Conservation (phyloP, 2,329 filamentous ascomycete species). For the Metarhizium sp. region DNA sequence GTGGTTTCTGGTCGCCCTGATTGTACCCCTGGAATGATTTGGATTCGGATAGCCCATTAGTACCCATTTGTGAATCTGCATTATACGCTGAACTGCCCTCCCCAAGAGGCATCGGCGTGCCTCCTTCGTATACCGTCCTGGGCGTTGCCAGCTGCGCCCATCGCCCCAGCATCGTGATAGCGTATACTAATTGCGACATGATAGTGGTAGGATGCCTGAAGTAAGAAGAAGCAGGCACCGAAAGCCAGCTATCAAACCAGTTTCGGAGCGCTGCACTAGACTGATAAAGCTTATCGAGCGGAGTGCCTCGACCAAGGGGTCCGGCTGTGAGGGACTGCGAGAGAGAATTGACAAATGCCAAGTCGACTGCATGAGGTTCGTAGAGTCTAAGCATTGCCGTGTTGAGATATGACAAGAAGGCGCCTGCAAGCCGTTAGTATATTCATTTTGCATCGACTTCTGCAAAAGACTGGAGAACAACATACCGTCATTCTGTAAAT, state of each 20-base stretch:
- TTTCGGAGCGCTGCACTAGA: slow-evolving; percentile 35
- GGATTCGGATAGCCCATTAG: slow-evolving; percentile 5
- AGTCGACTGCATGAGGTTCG: slow-evolving; percentile 36
- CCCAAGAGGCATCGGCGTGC: slow-evolving; percentile 16
- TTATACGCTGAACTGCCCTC: slow-evolving; percentile 13
- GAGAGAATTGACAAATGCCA: slow-evolving; percentile 28
- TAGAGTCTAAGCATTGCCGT: slow-evolving; percentile 34
- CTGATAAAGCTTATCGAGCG: slow-evolving; percentile 40
- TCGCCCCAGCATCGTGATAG: slow-evolving; percentile 39
- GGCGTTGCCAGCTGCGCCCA: slow-evolving; percentile 39
- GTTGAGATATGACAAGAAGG: slow-evolving; percentile 21
- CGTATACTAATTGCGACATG: slow-evolving; percentile 38
- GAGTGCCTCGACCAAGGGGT: slow-evolving; percentile 27
- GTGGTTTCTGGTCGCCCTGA: slow-evolving; percentile 3
- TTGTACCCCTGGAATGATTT: neutral
- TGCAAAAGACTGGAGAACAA: neutral
- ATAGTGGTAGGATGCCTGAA: slow-evolving; percentile 36
- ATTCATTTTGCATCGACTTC: neutral
- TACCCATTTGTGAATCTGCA: slow-evolving; percentile 14
- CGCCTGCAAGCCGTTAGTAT: neutral
- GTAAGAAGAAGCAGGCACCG: slow-evolving; percentile 32
- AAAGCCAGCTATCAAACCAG: slow-evolving; percentile 41
- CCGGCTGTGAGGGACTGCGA: slow-evolving; percentile 32
- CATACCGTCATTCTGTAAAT: slow-evolving; percentile 29
- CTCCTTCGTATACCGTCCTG: slow-evolving; percentile 17